A percentile compares a stretch with the other conserved stretches of the same genome.
These are phyloP conservation scores for Zymoseptoria crescenta DNA, from an alignment of 2,329 filamentous ascomycete species.

Conservation along the genomic window DNA sequence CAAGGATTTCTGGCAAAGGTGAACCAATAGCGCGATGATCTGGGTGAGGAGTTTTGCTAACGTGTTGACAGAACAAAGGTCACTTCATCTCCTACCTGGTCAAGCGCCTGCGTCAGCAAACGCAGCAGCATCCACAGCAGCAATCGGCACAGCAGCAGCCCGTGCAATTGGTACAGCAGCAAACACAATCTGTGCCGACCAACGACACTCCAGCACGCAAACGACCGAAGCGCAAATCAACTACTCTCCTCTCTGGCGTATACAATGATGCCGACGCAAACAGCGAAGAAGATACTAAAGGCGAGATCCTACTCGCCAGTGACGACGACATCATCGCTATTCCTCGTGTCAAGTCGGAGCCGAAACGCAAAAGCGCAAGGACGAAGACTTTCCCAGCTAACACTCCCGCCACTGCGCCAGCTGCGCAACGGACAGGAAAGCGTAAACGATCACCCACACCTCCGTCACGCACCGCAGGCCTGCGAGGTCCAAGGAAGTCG, in stretches of 20 bases:
- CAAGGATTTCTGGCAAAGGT: constrained; percentile 5
- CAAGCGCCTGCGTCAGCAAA: not conserved
- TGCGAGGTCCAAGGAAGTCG: not conserved
- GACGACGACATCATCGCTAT: not conserved
- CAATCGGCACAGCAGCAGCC: not conserved
- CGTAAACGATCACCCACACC: not conserved
- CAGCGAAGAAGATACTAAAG: not conserved
- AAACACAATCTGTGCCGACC: not conserved
- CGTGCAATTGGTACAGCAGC: not conserved
- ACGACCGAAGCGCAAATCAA: not conserved
- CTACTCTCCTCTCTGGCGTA: not conserved
- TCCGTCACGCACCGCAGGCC: not conserved
- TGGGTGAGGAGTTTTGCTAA: not conserved
- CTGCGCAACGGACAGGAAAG: not conserved
- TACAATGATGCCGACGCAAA: not conserved
- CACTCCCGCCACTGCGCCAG: not conserved
- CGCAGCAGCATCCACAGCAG: not conserved
- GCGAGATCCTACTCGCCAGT: not conserved
- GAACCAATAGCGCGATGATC: not conserved
- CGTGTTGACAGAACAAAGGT: not conserved
- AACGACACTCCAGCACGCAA: not conserved
- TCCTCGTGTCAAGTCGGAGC: not conserved
- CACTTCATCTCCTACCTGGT: not conserved
- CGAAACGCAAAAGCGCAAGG: not conserved
- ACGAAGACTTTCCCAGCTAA: not conserved